phyloP scores from a whole-genome alignment of 371 early-diverging fungal species.

The Smittium culicis region DNA sequence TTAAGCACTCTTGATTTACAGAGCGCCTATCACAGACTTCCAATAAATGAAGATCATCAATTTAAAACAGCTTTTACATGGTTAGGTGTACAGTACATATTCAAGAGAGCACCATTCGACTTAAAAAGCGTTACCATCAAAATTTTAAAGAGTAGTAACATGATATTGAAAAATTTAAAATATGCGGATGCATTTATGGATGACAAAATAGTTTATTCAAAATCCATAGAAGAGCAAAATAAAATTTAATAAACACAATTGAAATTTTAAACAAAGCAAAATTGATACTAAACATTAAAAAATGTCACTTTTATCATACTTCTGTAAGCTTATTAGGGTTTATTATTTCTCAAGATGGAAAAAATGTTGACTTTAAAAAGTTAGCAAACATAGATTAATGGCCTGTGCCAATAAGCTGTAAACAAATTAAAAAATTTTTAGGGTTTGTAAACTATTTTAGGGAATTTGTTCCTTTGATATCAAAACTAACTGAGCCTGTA shows the following conservation, averaged over 20 bases:
- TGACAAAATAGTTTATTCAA: not conserved
- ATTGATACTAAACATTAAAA: not conserved
- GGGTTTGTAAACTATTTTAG: too few relatives aligned
- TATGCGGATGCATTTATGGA: not conserved
- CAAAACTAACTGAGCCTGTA: too few relatives aligned
- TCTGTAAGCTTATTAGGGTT: not conserved
- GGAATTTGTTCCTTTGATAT: too few relatives aligned
- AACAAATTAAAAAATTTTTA: too few relatives aligned
- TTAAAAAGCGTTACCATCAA: slow-evolving; percentile 3
- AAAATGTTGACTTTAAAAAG: not conserved
- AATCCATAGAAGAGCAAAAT: not conserved
- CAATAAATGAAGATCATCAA: slow-evolving; percentile 9
- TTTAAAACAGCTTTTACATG: slow-evolving; percentile 12
- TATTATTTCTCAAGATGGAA: not conserved
- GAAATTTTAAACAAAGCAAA: not conserved
- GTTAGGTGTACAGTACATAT: slow-evolving; percentile 7
- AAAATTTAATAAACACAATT: not conserved
- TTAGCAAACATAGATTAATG: too few relatives aligned
- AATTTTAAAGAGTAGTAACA: slow-evolving; percentile 10
- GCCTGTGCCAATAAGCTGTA: too few relatives aligned
- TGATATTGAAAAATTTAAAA: not conserved
- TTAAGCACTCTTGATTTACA: slow-evolving; percentile 11
- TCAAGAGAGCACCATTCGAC: slow-evolving; percentile 12
- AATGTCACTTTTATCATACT: not conserved
- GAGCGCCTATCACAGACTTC: slow-evolving; percentile 13